A percentile compares a stretch with the other conserved stretches of the same genome.
Conservation (phyloP, 805 yeast genomes). For the Candida pseudoglaebosa region DNA sequence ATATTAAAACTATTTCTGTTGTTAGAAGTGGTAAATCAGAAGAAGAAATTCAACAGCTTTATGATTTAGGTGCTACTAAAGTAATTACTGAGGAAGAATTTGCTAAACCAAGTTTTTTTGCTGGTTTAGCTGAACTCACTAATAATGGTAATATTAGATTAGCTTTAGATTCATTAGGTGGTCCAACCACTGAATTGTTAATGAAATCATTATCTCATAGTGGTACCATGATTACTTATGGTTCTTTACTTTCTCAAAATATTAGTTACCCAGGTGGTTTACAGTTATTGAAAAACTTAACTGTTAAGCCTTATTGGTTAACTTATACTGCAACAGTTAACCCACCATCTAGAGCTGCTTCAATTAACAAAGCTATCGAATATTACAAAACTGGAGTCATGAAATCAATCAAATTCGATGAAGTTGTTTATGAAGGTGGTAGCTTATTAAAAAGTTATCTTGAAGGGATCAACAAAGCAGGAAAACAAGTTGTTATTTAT, state of each 20-base stretch:
- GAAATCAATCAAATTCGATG: conserved; percentile 41
- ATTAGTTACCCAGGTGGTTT: conserved; percentile 17
- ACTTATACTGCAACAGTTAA: conserved; percentile 26
- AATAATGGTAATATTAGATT: conserved; percentile 21
- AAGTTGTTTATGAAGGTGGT: conserved; percentile 30
- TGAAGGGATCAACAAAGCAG: conserved; percentile 38
- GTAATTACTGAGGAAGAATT: conserved; percentile 28
- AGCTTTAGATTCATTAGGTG: conserved; percentile 32
- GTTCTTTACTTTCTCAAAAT: conserved; percentile 15
- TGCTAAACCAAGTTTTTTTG: conserved; percentile 14
- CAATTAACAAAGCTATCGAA: conserved; percentile 52
- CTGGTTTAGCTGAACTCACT: conserved; percentile 10
- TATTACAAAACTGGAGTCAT: conserved; percentile 58
- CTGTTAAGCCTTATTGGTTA: conserved; percentile 29
- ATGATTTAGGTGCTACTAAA: conserved; percentile 27
- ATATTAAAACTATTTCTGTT: conserved; percentile 26
- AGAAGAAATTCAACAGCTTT: conserved; percentile 17
- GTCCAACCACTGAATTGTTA: conserved; percentile 18
- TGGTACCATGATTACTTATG: conserved; percentile 28
- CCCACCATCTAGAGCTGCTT: conserved; percentile 55
- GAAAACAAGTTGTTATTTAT: conserved; percentile 41
- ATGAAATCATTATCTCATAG: conserved; percentile 22
- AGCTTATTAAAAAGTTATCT: conserved; percentile 41
- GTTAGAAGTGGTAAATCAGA: conserved; percentile 27
- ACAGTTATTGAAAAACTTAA: conserved; percentile 29